Conservation (phyloP, 2,329 filamentous ascomycete genomes). For the Clonostachys solani region DNA sequence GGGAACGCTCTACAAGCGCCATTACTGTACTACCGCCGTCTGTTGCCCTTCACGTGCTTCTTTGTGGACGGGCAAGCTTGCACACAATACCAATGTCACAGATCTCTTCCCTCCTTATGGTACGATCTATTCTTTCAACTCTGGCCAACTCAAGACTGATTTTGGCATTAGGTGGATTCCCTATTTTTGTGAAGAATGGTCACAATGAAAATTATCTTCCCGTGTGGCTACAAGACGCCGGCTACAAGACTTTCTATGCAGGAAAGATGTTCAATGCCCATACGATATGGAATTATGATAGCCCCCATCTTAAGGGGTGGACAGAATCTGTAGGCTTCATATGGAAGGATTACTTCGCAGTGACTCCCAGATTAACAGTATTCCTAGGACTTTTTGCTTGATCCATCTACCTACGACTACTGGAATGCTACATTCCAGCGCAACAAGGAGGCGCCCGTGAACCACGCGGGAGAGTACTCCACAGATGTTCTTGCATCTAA, state of each 20-base stretch:
- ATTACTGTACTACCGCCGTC: conserved; percentile 43
- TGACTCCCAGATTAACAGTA: no score
- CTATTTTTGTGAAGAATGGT: conserved; percentile 43
- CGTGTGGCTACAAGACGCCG: conserved; percentile 43
- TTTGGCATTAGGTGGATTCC: conserved; percentile 23
- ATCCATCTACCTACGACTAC: conserved; percentile 66
- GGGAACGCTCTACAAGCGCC: conserved; percentile 48
- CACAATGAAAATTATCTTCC: conserved; percentile 45
- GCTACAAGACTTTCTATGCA: conserved; percentile 48
- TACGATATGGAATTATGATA: conserved; percentile 40
- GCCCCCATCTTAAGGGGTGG: conserved; percentile 48
- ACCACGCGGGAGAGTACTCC: conserved; percentile 46
- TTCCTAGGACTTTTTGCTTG: conserved; percentile 44
- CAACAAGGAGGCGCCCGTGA: conserved; percentile 49
- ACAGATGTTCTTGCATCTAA: conserved; percentile 47
- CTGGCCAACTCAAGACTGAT: no score
- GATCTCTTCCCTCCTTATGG: conserved; percentile 2
- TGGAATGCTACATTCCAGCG: conserved; percentile 60
- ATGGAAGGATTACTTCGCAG: no score
- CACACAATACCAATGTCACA: conserved; percentile 7
- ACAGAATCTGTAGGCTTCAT: conserved; percentile 32
- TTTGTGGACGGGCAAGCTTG: conserved; percentile 5
- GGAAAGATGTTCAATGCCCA: conserved; percentile 51
- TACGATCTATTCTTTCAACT: no score
- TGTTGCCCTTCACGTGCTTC: conserved; percentile 5